These are phyloP conservation scores for Vitis hybrid DNA, from an alignment of 177 flowering plant species.

Conservation along the genomic window DNA sequence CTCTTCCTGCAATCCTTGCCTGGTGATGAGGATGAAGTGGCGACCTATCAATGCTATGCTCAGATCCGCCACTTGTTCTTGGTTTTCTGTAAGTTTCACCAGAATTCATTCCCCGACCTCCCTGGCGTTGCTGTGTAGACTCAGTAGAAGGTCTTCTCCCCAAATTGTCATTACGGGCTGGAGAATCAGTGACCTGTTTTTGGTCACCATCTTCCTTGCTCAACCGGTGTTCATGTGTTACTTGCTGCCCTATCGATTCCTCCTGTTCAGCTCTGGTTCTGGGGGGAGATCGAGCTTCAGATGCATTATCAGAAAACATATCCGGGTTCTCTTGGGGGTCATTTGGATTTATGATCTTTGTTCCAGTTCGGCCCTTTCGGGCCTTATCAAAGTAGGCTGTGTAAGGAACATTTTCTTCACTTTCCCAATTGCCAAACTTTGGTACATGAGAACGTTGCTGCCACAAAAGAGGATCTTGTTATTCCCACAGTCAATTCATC, in stretches of 20 bases:
- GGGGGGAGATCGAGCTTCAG: slow-evolving; percentile 29
- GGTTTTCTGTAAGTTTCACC: slow-evolving; percentile 27
- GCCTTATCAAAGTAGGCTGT: slow-evolving; percentile 85
- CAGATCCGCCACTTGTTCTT: slow-evolving; percentile 38
- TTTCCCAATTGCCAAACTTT: slow-evolving; percentile 85
- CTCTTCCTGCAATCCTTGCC: slow-evolving; percentile 33
- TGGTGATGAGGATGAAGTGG: slow-evolving; percentile 49
- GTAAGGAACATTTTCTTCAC: slow-evolving; percentile 70
- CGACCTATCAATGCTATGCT: slow-evolving; percentile 46
- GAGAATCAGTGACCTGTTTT: slow-evolving; percentile 35
- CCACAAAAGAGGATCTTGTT: slow-evolving; percentile 7
- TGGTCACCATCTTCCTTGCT: slow-evolving; percentile 54
- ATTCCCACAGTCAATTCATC: too few species aligned
- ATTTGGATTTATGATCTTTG: slow-evolving; percentile 68
- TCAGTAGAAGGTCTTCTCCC: slow-evolving; percentile 28
- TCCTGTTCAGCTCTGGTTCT: slow-evolving; percentile 31
- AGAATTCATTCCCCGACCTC: slow-evolving; percentile 30
- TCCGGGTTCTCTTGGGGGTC: slow-evolving; percentile 76
- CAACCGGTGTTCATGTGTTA: slow-evolving; percentile 27
- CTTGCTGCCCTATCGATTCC: slow-evolving; percentile 20
- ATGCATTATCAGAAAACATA: slow-evolving; percentile 26
- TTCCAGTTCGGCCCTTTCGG: slow-evolving; percentile 56
- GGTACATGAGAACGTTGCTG: slow-evolving; percentile 72
- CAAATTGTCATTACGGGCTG: slow-evolving; percentile 35
- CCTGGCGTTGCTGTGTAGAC: slow-evolving; percentile 19